Evolutionary conservation across 768 basidiomycete genomes (phyloP).

Genomic region (Tricholoma matsutake): DNA sequence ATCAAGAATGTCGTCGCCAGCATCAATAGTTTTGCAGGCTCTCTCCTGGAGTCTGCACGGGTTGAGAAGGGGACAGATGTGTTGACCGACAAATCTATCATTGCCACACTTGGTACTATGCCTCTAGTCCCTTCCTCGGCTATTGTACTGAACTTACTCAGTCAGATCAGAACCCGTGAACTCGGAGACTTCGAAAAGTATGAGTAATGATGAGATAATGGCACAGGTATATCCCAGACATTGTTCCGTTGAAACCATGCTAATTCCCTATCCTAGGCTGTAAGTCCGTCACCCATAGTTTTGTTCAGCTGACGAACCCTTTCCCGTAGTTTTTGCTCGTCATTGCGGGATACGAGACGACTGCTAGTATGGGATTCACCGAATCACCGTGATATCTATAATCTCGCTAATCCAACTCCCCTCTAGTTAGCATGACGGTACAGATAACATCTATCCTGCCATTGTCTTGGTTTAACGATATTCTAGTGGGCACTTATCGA

Average conservation of each 20-base stretch:
- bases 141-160: slow-evolving; percentile 5
- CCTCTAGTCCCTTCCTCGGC: not conserved
- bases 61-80: slow-evolving; percentile 28
- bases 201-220: slow-evolving; percentile 34
- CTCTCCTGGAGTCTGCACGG: slow-evolving; percentile 15
- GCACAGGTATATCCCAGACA: slow-evolving; percentile 25
- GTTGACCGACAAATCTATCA: slow-evolving; percentile 38
- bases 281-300: not conserved
- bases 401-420: not conserved
- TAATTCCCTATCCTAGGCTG: not conserved
- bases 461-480: no score
- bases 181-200: slow-evolving; percentile 22
- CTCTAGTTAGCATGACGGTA: no score
- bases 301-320: not conserved
- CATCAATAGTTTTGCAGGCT: slow-evolving; percentile 35
- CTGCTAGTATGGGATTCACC: not conserved
- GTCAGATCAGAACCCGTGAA: slow-evolving; percentile 33
- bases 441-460: no score
- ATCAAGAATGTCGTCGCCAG: slow-evolving; percentile 14
- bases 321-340: not conserved
- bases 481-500: no score
- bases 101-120: slow-evolving; percentile 32
- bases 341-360: not conserved
- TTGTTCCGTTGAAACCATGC: not conserved
- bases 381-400: no score